A percentile compares a stretch with the other conserved stretches of the same genome.
phyloP scores from a whole-genome alignment of 2,329 filamentous ascomycete genomes.

The Trichoderma koningii region DNA sequence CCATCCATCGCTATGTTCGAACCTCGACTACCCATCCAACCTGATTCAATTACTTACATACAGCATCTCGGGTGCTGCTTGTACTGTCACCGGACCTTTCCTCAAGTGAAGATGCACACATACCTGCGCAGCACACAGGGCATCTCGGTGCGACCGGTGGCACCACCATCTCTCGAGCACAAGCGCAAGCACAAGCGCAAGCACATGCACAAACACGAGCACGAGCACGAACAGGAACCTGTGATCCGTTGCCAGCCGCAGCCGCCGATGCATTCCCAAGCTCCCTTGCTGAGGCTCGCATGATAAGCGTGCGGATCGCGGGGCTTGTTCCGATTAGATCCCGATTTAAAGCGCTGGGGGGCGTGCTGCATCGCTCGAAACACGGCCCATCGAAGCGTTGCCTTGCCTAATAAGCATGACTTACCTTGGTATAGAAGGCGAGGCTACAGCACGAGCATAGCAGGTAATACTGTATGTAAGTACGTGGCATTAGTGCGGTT shows the following conservation, averaged over 20 bases:
- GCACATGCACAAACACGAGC: neutral
- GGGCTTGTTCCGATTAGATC: slow-evolving; percentile 25
- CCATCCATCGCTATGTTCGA: neutral
- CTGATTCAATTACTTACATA: neutral
- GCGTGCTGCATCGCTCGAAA: slow-evolving; percentile 15
- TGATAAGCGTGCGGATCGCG: slow-evolving; percentile 24
- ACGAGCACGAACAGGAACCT: neutral
- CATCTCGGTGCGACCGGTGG: neutral
- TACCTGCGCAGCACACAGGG: neutral
- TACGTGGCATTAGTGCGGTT: neutral
- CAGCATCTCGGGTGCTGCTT: neutral
- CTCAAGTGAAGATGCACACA: neutral
- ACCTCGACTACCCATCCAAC: neutral
- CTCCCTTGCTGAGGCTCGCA: slow-evolving; percentile 19
- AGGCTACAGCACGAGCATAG: no score
- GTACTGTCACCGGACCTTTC: neutral
- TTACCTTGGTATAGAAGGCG: neutral
- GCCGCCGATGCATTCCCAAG: neutral
- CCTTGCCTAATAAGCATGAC: neutral
- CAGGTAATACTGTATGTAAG: no score
- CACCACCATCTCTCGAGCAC: neutral
- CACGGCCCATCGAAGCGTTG: neutral
- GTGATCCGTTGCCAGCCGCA: slow-evolving; percentile 22
- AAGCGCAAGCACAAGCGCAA: neutral
- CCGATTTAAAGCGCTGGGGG: slow-evolving; percentile 25